Evolutionary conservation across 176 grass and related monocot genomes (phyloP).

Genomic region (Triticum urartu): DNA sequence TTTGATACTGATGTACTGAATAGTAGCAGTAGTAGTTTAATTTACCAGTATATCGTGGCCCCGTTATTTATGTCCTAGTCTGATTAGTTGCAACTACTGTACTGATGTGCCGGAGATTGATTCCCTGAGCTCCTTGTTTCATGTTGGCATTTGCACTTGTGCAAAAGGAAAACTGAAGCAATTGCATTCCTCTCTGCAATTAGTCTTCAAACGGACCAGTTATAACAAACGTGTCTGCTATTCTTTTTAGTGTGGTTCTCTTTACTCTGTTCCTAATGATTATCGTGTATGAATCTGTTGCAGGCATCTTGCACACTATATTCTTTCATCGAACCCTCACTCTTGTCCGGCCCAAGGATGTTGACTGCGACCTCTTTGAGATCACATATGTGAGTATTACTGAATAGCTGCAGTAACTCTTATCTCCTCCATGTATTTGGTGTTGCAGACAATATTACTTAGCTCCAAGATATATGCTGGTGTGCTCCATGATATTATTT

Average conservation of each 20-base stretch:
- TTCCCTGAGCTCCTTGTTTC: background rate
- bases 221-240: background rate
- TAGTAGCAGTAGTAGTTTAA: background rate
- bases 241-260: background rate
- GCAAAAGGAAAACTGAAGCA: background rate
- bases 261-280: background rate
- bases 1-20: background rate
- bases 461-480: background rate
- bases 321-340: slow-evolving; percentile 91
- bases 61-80: background rate
- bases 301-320: slow-evolving; percentile 92
- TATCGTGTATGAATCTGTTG: background rate
- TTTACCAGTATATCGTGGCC: background rate
- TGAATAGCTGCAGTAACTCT: background rate
- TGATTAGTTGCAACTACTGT: background rate
- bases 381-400: slow-evolving; percentile 65
- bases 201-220: background rate
- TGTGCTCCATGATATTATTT: background rate
- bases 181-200: background rate
- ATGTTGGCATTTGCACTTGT: background rate
- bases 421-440: background rate
- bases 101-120: background rate
- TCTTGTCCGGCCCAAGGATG: slow-evolving; percentile 88
- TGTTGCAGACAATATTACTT: background rate
- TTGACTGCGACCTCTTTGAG: slow-evolving; percentile 77